These are phyloP conservation scores for Metarhizium album DNA, from an alignment of 2,329 filamentous ascomycete species.

Conservation along the genomic window DNA sequence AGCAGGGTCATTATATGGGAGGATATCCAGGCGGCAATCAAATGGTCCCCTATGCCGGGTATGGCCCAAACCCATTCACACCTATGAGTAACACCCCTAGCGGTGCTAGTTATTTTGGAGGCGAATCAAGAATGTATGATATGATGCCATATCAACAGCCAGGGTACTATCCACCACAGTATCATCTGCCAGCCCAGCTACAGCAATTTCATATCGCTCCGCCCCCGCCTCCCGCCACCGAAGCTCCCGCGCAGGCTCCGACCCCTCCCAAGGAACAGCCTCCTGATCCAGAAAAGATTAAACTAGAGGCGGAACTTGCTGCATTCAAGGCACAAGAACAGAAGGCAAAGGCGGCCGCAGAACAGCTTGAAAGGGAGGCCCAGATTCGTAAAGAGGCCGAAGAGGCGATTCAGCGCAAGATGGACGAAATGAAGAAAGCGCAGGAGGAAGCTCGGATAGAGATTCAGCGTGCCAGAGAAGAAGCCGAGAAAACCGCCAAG, in stretches of 20 bases:
- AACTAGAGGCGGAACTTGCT: conserved; percentile 49
- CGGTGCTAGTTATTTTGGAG: conserved; percentile 31
- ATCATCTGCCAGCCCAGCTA: conserved; percentile 15
- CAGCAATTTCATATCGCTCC: conserved; percentile 27
- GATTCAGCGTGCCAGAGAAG: conserved; percentile 34
- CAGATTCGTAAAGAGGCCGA: conserved; percentile 37
- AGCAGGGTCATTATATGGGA: conserved; percentile 32
- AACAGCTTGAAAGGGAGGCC: conserved; percentile 31
- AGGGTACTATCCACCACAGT: conserved; percentile 9
- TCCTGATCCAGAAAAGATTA: conserved; percentile 46
- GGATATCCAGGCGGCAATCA: conserved; percentile 27
- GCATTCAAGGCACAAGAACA: conserved; percentile 36
- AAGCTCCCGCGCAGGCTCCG: conserved; percentile 21
- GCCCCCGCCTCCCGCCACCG: conserved; percentile 30
- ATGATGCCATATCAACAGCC: conserved; percentile 39
- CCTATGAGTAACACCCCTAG: conserved; percentile 27
- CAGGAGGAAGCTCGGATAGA: conserved; percentile 36
- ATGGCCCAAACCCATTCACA: conserved; percentile 31
- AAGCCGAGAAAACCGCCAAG: conserved; percentile 33
- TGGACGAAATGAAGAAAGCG: conserved; percentile 30
- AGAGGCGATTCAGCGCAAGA: conserved; percentile 27
- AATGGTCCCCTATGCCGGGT: conserved; percentile 36
- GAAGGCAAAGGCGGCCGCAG: conserved; percentile 33
- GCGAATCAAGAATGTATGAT: conserved; percentile 31
- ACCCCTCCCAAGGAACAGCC: conserved; percentile 29